Evolutionary conservation across 805 yeast species (phyloP).

Genomic region (Nakazawaea anatomiae): DNA sequence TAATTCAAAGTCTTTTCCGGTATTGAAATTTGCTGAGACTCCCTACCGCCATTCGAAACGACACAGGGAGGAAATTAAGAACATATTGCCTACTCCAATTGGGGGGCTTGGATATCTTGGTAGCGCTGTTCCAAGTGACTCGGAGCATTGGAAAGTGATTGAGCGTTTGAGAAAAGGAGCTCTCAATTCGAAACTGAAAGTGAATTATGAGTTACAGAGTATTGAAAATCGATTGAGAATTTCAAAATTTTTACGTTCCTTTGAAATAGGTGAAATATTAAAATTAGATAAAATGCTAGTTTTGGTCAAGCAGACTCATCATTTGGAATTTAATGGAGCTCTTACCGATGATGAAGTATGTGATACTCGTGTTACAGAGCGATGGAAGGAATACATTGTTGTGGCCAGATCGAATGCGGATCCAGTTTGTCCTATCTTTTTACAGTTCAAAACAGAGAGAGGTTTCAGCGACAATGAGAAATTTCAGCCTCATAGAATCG

Average conservation of each 20-base stretch:
- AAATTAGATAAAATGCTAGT: slow-evolving; percentile 67
- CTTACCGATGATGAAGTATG: slow-evolving; percentile 46
- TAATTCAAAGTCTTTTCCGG: not conserved
- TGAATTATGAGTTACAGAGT: slow-evolving; percentile 13
- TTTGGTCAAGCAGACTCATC: slow-evolving; percentile 38
- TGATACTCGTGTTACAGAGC: slow-evolving; percentile 52
- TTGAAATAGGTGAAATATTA: slow-evolving; percentile 55
- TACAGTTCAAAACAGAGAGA: slow-evolving; percentile 57
- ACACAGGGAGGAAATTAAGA: not conserved
- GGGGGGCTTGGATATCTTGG: slow-evolving; percentile 2
- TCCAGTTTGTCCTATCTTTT: slow-evolving; percentile 41
- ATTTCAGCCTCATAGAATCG: slow-evolving; percentile 4
- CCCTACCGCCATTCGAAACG: not conserved
- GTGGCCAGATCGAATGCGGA: slow-evolving; percentile 63
- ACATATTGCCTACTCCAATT: slow-evolving; percentile 6
- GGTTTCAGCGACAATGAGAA: slow-evolving; percentile 20
- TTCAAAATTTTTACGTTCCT: slow-evolving; percentile 24
- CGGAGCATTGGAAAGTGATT: slow-evolving; percentile 14
- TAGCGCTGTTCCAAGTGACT: slow-evolving; percentile 13
- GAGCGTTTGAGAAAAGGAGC: slow-evolving; percentile 19
- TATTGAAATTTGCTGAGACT: not conserved
- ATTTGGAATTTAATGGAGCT: slow-evolving; percentile 22
- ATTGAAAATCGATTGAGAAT: slow-evolving; percentile 17
- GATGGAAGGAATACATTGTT: slow-evolving; percentile 78
- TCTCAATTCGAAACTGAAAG: slow-evolving; percentile 16